Evolutionary conservation across 164 flowering plant genomes (phyloP), one percentile per base, ranked within the genome.

Genomic region (Litsea cubeba): DNA sequence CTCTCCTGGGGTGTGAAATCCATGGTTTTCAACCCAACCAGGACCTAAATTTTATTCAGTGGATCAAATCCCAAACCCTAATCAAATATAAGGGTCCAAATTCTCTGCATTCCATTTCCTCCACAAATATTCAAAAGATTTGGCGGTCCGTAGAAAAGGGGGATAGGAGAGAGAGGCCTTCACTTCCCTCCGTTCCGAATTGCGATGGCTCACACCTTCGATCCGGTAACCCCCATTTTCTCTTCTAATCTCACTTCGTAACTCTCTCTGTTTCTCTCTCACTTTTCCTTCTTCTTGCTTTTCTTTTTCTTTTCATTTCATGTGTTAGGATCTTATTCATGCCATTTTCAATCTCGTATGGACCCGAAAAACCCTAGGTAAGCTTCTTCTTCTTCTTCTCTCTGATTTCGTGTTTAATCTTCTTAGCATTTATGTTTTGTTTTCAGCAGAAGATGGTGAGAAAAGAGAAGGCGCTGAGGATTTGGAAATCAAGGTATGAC

Each of bases 261-360:
- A 28, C n/a, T n/a, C 57, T 10, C 54, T 60, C 46, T 26, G 57
- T 49, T 6, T 26, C 22, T 25, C 20, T 6, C 15, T 64, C 68
- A 68, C 18, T 62, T 0, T 66, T 20, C 15, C 46, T 71, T 50
- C n/a, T 54, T 12, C 12, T 15, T 54, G 3, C 17, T 18, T 3
- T 30, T 6, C 0, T 3, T 5, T n/a, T n/a, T n/a, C n/a, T n/a
- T n/a, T n/a, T n/a, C n/a, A n/a, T 0, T 30, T 6, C 1, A 23
- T 71, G 64, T 65, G 22, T 65, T 83, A 91, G 92, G 91, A 87
- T 35, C 75, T 89, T 68, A 82, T 92, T 81, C 87, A 85, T 35
- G 87, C 88, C 82, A 90, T 92, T 73, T 87, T 90, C 85, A 92
- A 90, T 87, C 85, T 71, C 71, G 83, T 84, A 1, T 92, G 97